Percentiles rank a stretch among this genome's conserved stretches.
phyloP scores from a whole-genome alignment of 2,329 filamentous ascomycete species.

The Penicillium sp. region DNA sequence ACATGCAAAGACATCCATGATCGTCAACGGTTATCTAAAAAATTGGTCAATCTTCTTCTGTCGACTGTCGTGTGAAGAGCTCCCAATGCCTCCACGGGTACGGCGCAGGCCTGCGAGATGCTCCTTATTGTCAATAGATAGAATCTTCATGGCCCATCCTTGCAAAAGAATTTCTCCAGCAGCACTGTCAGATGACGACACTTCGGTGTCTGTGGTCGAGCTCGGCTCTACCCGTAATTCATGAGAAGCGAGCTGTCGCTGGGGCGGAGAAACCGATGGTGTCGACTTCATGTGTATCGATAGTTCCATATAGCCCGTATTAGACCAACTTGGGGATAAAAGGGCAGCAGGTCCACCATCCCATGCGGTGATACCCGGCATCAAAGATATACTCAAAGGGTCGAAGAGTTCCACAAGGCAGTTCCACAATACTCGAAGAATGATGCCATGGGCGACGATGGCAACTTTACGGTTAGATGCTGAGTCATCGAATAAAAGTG shows the following conservation, averaged over 20 bases:
- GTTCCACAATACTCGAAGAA: conserved; percentile 71
- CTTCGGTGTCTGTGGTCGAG: not conserved
- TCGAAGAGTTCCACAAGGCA: conserved; percentile 62
- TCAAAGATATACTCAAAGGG: conserved; percentile 49
- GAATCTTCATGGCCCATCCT: conserved; percentile 57
- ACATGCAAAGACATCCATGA: not conserved
- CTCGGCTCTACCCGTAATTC: not conserved
- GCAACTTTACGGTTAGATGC: conserved; percentile 55
- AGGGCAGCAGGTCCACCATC: conserved; percentile 48
- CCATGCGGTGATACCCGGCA: conserved; percentile 6
- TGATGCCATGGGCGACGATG: conserved; percentile 81
- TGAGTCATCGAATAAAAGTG: conserved; percentile 51
- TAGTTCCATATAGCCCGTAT: conserved; percentile 65
- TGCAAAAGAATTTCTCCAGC: conserved; percentile 17
- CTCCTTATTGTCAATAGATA: conserved; percentile 67
- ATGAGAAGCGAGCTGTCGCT: not conserved
- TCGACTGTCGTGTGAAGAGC: conserved; percentile 70
- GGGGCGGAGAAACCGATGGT: not conserved
- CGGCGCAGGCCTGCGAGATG: conserved; percentile 77
- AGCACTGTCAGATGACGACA: not conserved
- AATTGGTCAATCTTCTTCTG: conserved; percentile 79
- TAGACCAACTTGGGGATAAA: conserved; percentile 63
- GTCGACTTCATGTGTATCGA: conserved; percentile 30
- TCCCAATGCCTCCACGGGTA: conserved; percentile 81
- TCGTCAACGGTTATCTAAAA: conserved; percentile 52